Evolutionary conservation across 257 asterid genomes (phyloP), one percentile per base, ranked within the genome.

Genomic region (Apocynum venetum): DNA sequence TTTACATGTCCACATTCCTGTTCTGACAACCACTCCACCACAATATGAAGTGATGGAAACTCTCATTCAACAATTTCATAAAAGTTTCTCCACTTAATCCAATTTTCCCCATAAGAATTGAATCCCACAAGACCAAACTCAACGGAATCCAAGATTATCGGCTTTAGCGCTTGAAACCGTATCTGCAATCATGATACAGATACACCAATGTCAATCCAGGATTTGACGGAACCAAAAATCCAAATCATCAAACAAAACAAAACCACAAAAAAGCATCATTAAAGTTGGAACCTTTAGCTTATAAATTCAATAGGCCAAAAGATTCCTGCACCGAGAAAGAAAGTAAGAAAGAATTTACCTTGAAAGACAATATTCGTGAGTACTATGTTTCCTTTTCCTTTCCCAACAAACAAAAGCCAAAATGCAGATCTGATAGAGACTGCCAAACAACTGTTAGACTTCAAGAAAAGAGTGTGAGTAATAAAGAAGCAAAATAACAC

Each of bases 371-470:
- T 38, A 79, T 64, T 25, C 69, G 64, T 46, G 81, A 19, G 80
- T 83, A 73, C 83, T 77, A 72, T 79, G 85, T 61, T 72, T 76
- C 59, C 78, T 65, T 70, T 53, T 68, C 11, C 25, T 65, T 67
- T 73, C 11, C 19, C 72, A 65, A 56, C 59, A 19, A 79, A 64
- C 48, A 47, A 73, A 73, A 66, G 52, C 69, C 65, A 73, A 53
- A 79, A 79, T 53, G 74, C 52, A 86, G 97, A 91, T 89, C 93
- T 91, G 89, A 86, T 49, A 71, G 86, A 69, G 91, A 91, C 84
- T 57, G 74, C 76, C 80, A 75, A 83, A 76, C 72, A 67, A 78
- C 43, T 76, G 76, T 73, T 66, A 59, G 78, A 76, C 85, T 59
- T 56, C 76, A 72, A 70, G 40, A 83, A 74, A 72, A 49, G 43